phyloP scores from a whole-genome alignment of 139 green algal genomes.

The Chlorella vulgaris region DNA sequence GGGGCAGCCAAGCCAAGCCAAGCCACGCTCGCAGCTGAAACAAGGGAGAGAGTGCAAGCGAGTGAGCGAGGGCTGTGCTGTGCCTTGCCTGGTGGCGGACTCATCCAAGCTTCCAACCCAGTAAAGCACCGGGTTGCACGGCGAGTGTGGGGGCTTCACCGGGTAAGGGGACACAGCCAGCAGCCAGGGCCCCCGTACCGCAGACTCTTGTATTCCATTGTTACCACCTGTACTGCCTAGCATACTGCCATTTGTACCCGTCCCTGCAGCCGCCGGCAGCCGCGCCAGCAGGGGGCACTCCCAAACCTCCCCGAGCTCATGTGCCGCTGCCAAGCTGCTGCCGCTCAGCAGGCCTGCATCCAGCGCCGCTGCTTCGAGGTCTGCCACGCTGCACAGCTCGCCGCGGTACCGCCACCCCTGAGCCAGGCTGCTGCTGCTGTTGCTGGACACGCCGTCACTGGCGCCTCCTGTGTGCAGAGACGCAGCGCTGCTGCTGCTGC shows the following conservation, averaged over 20 bases:
- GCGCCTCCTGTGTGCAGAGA: no score
- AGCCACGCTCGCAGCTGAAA: no score
- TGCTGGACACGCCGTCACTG: background rate
- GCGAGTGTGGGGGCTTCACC: conserved; percentile 53
- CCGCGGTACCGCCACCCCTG: background rate
- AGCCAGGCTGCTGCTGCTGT: conserved; percentile 10
- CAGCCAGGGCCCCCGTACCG: conserved; percentile 2
- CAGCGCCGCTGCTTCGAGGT: background rate
- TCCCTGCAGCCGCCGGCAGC: background rate
- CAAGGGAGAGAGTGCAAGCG: no score
- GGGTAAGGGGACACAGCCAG: conserved; percentile 28
- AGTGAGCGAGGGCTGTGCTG: no score
- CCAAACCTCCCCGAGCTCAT: conserved; percentile 17
- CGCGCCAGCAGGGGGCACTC: conserved; percentile 19
- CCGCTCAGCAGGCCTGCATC: background rate
- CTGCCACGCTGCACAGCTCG: conserved; percentile 8
- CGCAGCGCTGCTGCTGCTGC: background rate
- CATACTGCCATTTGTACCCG: no score
- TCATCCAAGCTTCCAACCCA: conserved; percentile 47
- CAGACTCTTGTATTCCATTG: no score
- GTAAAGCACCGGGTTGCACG: conserved; percentile 69
- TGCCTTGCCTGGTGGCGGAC: background rate
- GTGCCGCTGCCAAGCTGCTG: background rate
- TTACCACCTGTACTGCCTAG: no score
- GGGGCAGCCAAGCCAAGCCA: background rate